Evolutionary conservation across 305 asterid genomes (phyloP).

Genomic region (Petunia hybrid): DNA sequence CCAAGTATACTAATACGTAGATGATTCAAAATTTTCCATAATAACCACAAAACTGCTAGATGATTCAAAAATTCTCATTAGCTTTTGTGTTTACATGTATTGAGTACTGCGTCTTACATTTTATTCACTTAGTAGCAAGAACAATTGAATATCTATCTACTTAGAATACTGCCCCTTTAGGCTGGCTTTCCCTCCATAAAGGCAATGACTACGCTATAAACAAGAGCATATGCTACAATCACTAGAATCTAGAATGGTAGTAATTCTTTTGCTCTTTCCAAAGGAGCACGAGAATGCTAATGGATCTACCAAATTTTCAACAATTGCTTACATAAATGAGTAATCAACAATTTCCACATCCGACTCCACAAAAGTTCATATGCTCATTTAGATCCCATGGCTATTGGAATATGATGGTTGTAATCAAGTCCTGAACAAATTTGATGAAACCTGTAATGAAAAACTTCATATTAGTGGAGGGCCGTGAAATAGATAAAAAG

Average conservation of each 20-base stretch:
- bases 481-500: background rate
- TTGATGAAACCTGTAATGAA: constrained; percentile 72
- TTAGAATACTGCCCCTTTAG: background rate
- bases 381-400: background rate
- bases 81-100: background rate
- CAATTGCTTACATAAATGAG: background rate
- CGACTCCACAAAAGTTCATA: too few species aligned
- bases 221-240: background rate
- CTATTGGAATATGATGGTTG: background rate
- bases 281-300: background rate
- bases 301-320: background rate
- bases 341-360: background rate
- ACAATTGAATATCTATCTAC: background rate
- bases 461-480: constrained; percentile 11
- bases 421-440: constrained; percentile 68
- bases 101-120: background rate
- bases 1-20: background rate
- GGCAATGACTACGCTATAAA: background rate
- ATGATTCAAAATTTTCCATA: background rate
- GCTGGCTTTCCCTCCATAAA: background rate
- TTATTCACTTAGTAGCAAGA: constrained; percentile 10
- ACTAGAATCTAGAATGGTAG: background rate
- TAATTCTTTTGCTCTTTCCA: constrained; percentile 3
- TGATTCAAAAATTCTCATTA: background rate
- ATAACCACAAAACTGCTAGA: background rate